Evolutionary conservation across 2,329 filamentous ascomycete genomes (phyloP).

Genomic region (Penicillium palitans): DNA sequence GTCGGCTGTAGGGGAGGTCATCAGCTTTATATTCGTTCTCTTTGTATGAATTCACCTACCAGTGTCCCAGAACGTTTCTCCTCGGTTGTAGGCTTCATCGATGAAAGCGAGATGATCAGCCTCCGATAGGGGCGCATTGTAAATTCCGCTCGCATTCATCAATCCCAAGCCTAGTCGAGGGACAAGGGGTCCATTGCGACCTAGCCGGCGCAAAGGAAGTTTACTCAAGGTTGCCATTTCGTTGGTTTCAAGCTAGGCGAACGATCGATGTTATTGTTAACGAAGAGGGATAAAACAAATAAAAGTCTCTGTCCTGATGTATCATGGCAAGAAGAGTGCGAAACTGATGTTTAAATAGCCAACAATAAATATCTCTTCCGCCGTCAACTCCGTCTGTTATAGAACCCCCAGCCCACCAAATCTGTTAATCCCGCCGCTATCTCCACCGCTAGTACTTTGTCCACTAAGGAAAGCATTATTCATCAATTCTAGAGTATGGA

Average conservation of each 20-base stretch:
- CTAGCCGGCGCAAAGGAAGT: conserved; percentile 21
- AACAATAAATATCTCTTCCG: not conserved
- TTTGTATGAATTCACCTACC: conserved; percentile 17
- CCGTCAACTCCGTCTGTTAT: not conserved
- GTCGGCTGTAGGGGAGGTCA: conserved; percentile 19
- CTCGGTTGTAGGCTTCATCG: conserved; percentile 48
- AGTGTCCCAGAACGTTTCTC: conserved; percentile 49
- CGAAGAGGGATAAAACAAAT: not conserved
- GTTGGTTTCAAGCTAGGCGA: not conserved
- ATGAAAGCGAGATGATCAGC: conserved; percentile 48
- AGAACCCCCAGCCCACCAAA: not conserved
- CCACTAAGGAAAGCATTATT: no score
- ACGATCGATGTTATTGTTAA: not conserved
- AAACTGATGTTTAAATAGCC: not conserved
- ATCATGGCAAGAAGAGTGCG: not conserved
- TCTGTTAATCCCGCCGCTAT: not conserved
- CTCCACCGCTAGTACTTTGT: not conserved
- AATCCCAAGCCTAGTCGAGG: conserved; percentile 31
- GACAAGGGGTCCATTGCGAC: conserved; percentile 31
- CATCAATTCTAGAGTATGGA: not conserved
- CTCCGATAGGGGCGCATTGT: conserved; percentile 38
- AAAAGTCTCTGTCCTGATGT: not conserved
- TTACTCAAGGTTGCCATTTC: not conserved
- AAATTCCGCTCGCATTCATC: conserved; percentile 32
- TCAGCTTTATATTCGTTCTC: not conserved